These are phyloP conservation scores for Actinidia chinensis DNA, from an alignment of 179 eudicot species.

Conservation along the genomic window DNA sequence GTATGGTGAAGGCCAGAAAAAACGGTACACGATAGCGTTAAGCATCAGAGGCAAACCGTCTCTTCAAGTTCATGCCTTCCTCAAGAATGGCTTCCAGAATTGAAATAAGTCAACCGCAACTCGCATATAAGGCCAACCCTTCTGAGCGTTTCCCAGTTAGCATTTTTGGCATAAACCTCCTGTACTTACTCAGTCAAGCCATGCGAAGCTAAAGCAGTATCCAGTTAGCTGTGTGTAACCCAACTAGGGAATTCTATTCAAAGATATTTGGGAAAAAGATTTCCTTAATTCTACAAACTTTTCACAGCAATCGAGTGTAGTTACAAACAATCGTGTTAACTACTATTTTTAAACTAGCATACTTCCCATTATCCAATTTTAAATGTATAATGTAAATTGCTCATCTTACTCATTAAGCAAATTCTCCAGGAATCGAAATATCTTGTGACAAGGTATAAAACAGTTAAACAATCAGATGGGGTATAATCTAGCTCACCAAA, in stretches of 20 bases:
- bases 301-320: neutral
- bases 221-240: slow-evolving; percentile 14
- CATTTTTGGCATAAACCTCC: slow-evolving; percentile 93
- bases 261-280: neutral
- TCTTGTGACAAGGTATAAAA: neutral
- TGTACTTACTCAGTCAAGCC: slow-evolving; percentile 99
- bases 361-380: neutral
- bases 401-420: neutral
- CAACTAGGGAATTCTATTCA: slow-evolving; percentile 2
- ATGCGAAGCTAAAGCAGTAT: slow-evolving; percentile 66
- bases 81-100: too few species aligned
- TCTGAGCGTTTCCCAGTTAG: slow-evolving; percentile 83
- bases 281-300: neutral
- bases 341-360: neutral
- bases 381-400: neutral
- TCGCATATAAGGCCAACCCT: slow-evolving; percentile 91
- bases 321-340: neutral
- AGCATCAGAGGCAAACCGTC: too few species aligned
- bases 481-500: neutral
- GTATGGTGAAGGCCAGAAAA: too few species aligned
- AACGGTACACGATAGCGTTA: too few species aligned
- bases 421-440: neutral
- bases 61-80: too few species aligned
- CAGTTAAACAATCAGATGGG: neutral
- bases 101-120: too few species aligned